phyloP scores from a whole-genome alignment of 768 basidiomycete species.

The Aureoboletus auriporus region DNA sequence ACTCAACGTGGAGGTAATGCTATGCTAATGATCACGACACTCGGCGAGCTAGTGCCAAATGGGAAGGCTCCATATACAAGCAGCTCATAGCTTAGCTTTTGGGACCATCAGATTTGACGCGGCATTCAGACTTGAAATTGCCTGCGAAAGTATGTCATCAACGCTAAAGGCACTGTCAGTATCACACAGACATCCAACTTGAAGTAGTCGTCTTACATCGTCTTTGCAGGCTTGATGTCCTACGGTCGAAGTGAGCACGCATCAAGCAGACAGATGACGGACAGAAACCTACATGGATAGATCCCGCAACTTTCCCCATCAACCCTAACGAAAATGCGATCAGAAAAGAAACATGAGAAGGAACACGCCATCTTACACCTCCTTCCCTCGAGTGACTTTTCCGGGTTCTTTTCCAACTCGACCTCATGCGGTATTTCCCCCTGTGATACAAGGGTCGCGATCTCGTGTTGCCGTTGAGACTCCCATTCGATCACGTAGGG shows the following conservation, averaged over 20 bases:
- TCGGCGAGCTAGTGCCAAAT: no score
- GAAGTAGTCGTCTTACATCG: constrained; percentile 53
- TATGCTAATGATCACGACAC: no score
- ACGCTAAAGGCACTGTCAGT: constrained; percentile 44
- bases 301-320: constrained; percentile 76
- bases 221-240: constrained; percentile 83
- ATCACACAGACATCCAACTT: constrained; percentile 3
- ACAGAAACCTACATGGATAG: constrained; percentile 48
- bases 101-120: constrained; percentile 40
- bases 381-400: constrained; percentile 55
- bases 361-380: constrained; percentile 43
- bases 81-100: constrained; percentile 44
- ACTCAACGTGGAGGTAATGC: no score
- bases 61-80: background rate
- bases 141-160: constrained; percentile 75
- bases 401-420: constrained; percentile 66
- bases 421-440: constrained; percentile 76
- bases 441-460: constrained; percentile 49
- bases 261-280: background rate
- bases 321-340: constrained; percentile 44
- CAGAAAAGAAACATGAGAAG: constrained; percentile 1
- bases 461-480: constrained; percentile 54
- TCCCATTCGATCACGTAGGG: constrained; percentile 80
- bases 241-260: constrained; percentile 17
- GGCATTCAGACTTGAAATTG: constrained; percentile 50